Evolutionary conservation across 495 filamentous ascomycete genomes (phyloP), one percentile per base, ranked within the genome.

Genomic region (Pyrenula massariospora): DNA sequence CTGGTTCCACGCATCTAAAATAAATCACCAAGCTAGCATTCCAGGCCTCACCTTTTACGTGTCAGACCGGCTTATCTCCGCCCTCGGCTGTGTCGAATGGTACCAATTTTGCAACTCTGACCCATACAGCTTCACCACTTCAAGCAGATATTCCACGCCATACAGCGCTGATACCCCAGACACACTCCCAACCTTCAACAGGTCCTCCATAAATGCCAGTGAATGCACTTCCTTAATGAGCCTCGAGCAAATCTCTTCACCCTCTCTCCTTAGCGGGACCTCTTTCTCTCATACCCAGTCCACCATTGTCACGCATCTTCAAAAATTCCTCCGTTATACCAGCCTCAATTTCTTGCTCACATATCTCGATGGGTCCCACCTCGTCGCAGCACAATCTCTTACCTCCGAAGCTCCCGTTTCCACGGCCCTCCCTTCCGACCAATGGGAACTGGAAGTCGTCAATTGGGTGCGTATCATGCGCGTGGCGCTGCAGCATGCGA

Each of bases 1-100:
- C 1, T 54, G 65, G 22, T 70, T 8, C 15, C 31, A 15, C 8
- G 15, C 31, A 42, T n/a, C n/a, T n/a, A n/a, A n/a, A n/a, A n/a
- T n/a, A n/a, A 42, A 42, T 15, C 15, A 42, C 31, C 5, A 42
- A 5, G 15, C 5, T 8, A 8, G 8, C 31, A 15, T 8, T 8
- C 31, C 31, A 8, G 15, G 15, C 15, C 5, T 42, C 31, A 42
- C 31, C 31, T 42, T 8, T 15, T 42, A 42, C 31, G 31, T 5
- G 8, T 42, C 31, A 15, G 15, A 42, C 5, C 8, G 15, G 8
- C 15, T 8, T 42, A 15, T 15, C 31, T 42, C 31, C 31, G 31
- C 8, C 15, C 15, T 42, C 5, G 31, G 31, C 15, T 42, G 31
- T 42, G 31, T 15, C 5, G 31, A 5, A 42, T 15, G 15, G 31